These are phyloP conservation scores for Phaeotremella skinneri DNA, from an alignment of 768 basidiomycete genomes.

Conservation along the genomic window DNA sequence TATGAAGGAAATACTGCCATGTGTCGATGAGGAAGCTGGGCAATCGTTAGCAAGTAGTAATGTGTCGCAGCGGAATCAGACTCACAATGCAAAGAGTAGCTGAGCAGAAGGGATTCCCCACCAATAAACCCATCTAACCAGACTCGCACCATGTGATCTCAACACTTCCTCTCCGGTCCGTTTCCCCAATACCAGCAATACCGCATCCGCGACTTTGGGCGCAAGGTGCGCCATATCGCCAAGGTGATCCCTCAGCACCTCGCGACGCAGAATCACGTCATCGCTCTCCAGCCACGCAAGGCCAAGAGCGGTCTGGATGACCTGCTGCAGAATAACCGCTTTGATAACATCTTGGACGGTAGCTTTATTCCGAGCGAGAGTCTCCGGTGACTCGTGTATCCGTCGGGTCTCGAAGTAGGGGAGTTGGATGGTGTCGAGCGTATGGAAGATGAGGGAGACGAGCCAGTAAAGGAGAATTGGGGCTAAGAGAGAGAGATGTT, in stretches of 20 bases:
- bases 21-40: conserved; percentile 88
- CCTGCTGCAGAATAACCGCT: conserved; percentile 83
- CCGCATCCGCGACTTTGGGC: conserved; percentile 53
- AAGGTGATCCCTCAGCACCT: conserved; percentile 47
- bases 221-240: conserved; percentile 44
- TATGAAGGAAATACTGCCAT: conserved; percentile 97
- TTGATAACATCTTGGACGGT: conserved; percentile 68
- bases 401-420: conserved; percentile 74
- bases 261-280: conserved; percentile 31
- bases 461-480: conserved; percentile 85
- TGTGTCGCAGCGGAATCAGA: conserved; percentile 40
- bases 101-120: conserved; percentile 79
- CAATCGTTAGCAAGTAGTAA: background rate
- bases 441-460: conserved; percentile 73
- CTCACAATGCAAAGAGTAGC: conserved; percentile 77
- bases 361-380: conserved; percentile 69
- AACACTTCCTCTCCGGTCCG: conserved; percentile 53
- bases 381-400: conserved; percentile 83
- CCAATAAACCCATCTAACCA: conserved; percentile 79
- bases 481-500: conserved; percentile 65
- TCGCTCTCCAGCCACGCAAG: conserved; percentile 63
- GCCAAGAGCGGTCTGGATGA: conserved; percentile 76
- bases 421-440: conserved; percentile 67
- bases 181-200: conserved; percentile 55
- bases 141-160: conserved; percentile 49